Base-by-base conservation (phyloP, 164 flowering plant species). In the Protea cynaroides region DNA sequence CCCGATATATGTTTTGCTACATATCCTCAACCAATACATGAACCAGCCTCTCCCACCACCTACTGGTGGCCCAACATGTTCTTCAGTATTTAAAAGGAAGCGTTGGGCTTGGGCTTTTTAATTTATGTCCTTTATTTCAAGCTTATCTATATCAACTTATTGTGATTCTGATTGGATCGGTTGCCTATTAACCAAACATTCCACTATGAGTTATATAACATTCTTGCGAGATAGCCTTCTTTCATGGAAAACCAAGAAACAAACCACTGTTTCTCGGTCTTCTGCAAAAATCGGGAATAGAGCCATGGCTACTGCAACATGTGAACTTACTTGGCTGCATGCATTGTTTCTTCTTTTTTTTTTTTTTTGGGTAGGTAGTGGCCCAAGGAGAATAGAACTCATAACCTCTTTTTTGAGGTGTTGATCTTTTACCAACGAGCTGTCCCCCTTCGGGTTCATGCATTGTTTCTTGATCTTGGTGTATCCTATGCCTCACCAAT, bases 241-340 rank as follows among this genome's bases (percentile, higher is more conserved):
- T n/a, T n/a, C n/a, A n/a, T n/a, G n/a, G n/a, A n/a, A n/a, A n/a
- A n/a, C 25, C 25, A 54, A 54, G 57, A 54, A n/a, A 24, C 24
- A 54, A 5, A 21, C 24, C 3, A 24, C 25, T 21, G 25, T 54
- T 25, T 54, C 57, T 0, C 25, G 24, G 1, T n/a, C 24, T 21
- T 54, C 24, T 9, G 57, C 24, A 19, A 43, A 65, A 22, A 43
- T 55, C 4, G 55, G 57, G 36, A 57, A 65, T 57, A 6, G 62
- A 12, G 25, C 55, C 25, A 56, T 65, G 60, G 55, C 68, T 11
- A 8, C 44, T 7, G 47, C 55, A 23, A n/a, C 12, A 1, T 23
- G 43, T 24, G 61, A 65, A n/a, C 21, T 65, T 0, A 25, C 21
- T 1, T 65, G 51, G 68, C 8, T 65, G 18, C 17, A 5, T 22